Evolutionary conservation across 73 alveolate species (phyloP).

Genomic region (Paramecium tetraurelia): DNA sequence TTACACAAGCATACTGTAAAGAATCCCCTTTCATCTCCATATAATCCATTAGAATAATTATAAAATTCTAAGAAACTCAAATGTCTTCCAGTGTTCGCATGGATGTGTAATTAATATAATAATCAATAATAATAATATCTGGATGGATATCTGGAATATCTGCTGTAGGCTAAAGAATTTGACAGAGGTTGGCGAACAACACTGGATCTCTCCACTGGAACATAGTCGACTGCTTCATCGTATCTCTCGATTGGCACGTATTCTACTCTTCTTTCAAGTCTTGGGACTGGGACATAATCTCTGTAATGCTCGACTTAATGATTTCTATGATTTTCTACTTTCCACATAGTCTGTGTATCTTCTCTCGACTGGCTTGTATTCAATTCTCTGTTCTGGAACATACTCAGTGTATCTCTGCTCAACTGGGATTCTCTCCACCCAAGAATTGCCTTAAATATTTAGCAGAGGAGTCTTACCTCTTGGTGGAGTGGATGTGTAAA

Average conservation of each 20-base stretch:
- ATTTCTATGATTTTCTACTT: neutral
- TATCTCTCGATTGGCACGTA: slow-evolving; percentile 57
- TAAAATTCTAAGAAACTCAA: neutral
- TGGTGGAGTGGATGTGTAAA: neutral
- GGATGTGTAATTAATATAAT: neutral
- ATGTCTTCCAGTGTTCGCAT: neutral
- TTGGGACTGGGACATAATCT: slow-evolving; percentile 57
- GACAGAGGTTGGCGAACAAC: slow-evolving; percentile 13
- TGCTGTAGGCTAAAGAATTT: neutral
- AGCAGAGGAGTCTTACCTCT: neutral
- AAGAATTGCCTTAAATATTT: neutral
- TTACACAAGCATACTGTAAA: too few relatives aligned
- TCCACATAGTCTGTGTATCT: slow-evolving; percentile 59
- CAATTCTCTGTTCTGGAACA: slow-evolving; percentile 57
- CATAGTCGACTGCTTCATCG: slow-evolving; percentile 51
- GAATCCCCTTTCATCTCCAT: too few relatives aligned
- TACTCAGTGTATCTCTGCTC: slow-evolving; percentile 58
- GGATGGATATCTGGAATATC: slow-evolving; percentile 50
- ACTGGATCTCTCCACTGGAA: slow-evolving; percentile 28
- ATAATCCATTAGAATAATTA: neutral
- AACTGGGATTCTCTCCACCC: slow-evolving; percentile 62
- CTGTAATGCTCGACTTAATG: slow-evolving; percentile 51
- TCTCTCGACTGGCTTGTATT: slow-evolving; percentile 61
- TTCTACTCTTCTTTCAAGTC: slow-evolving; percentile 59
- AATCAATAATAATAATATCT: slow-evolving; percentile 35